phyloP scores from a whole-genome alignment of 768 basidiomycete species.

The Ramaria rubella region DNA sequence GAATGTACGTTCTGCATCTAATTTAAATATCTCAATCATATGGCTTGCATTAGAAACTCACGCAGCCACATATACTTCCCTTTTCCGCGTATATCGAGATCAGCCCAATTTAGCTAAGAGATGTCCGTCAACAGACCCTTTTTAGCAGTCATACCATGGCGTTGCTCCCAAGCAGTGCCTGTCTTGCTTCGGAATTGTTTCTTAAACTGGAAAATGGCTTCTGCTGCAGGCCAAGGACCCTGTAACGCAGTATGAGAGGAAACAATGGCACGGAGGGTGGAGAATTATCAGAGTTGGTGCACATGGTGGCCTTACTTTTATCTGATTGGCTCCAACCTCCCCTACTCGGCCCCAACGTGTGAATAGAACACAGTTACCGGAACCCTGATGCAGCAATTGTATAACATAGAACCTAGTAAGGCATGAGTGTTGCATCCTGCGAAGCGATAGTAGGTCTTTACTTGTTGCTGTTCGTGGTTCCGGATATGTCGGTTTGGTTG shows the following conservation, averaged over 20 bases:
- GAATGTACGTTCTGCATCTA: slow-evolving; percentile 41
- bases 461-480: slow-evolving; percentile 40
- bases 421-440: too few species aligned
- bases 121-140: slow-evolving; percentile 31
- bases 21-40: neutral
- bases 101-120: neutral
- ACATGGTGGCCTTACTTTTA: slow-evolving; percentile 33
- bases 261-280: neutral
- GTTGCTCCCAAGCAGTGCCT: slow-evolving; percentile 40
- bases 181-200: slow-evolving; percentile 56
- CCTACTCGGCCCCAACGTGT: slow-evolving; percentile 62
- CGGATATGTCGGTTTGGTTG: slow-evolving; percentile 51
- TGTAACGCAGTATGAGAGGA: slow-evolving; percentile 15
- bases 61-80: slow-evolving; percentile 61
- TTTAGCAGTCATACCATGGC: slow-evolving; percentile 46
- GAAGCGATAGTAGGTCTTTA: too few species aligned
- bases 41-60: slow-evolving; percentile 18
- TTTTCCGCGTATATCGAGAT: slow-evolving; percentile 16
- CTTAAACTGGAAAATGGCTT: slow-evolving; percentile 47
- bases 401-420: slow-evolving; percentile 48
- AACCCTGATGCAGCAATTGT: slow-evolving; percentile 45
- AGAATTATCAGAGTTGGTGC: neutral
- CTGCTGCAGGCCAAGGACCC: slow-evolving; percentile 40
- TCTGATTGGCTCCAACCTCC: slow-evolving; percentile 43
- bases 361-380: slow-evolving; percentile 32